These are phyloP conservation scores for Neocallimastix lanati DNA, from an alignment of 192 early-diverging fungal genomes.

Conservation along the genomic window DNA sequence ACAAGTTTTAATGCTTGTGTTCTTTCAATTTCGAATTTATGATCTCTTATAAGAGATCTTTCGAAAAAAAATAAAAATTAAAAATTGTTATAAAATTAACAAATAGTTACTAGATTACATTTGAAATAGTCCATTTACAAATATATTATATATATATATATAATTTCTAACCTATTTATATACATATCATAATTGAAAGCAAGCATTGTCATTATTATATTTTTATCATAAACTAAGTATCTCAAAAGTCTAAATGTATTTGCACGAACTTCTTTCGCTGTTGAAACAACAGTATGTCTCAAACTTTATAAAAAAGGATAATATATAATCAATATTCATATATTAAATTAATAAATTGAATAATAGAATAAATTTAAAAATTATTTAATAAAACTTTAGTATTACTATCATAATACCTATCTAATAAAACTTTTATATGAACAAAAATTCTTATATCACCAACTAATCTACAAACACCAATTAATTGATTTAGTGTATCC, in stretches of 20 bases:
- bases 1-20: conserved; percentile 63
- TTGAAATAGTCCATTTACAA: too few species aligned
- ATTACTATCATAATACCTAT: too few species aligned
- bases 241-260: background rate
- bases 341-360: too few species aligned
- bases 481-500: background rate
- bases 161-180: background rate
- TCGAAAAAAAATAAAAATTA: too few species aligned
- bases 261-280: background rate
- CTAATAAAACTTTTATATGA: background rate
- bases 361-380: too few species aligned
- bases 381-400: too few species aligned
- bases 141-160: too few species aligned
- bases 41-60: conserved; percentile 34
- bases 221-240: background rate
- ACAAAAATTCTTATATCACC: background rate
- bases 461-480: background rate
- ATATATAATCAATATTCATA: too few species aligned
- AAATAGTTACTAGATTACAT: too few species aligned
- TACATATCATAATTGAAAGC: background rate
- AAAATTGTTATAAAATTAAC: too few species aligned
- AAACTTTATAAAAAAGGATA: too few species aligned
- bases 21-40: conserved; percentile 47
- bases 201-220: background rate
- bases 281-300: background rate